Evolutionary conservation across 1,139 yeast species (phyloP), one percentile per base, ranked within the genome.

Genomic region (Kodamaea sp.): DNA sequence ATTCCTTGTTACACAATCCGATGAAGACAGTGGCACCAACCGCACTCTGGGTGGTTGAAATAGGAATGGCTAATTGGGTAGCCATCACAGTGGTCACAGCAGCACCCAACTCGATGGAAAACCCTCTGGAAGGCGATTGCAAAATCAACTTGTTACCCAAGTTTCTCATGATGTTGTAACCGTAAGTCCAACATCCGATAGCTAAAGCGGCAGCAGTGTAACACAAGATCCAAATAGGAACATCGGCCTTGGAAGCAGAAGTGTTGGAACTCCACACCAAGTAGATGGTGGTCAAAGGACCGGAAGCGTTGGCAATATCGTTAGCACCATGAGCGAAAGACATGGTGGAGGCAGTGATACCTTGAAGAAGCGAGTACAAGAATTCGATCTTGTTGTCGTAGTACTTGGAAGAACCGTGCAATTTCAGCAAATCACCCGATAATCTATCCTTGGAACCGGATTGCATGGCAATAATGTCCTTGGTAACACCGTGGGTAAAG

Each of bases 251-350:
- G 4, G 57, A 33, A 11, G 63, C 61, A 28, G 68, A 66, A 4
- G 64, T 54, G 53, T 80, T 79, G 29, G 78, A 59, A 11, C 59
- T 60, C 88, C 89, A 83, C 15, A 80, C 69, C 34, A 71, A 59
- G 55, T 80, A 83, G 22, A 83, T 75, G 16, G 89, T 73, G 24
- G 89, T 65, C 50, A 82, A 68, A 22, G 92, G 92, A 47, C 88
- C 92, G 23, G 86, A 77, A 26, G 92, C 90, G 51, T 83, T 83
- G 33, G 90, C 74, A 46, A 84, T 81, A 62, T 83, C 94, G 55
- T 83, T 84, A 28, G 92, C 82, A 43, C 94, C 88, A 53, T 83
- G 94, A 12, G 90, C 87, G 59, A 83, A 82, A 4, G 90, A 82
- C 82, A 83, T 83, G 42, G 89, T 83, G 51, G 82, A 75, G 15